These are phyloP conservation scores for Saturnispora quitensis DNA, from an alignment of 805 yeast genomes.

Conservation along the genomic window DNA sequence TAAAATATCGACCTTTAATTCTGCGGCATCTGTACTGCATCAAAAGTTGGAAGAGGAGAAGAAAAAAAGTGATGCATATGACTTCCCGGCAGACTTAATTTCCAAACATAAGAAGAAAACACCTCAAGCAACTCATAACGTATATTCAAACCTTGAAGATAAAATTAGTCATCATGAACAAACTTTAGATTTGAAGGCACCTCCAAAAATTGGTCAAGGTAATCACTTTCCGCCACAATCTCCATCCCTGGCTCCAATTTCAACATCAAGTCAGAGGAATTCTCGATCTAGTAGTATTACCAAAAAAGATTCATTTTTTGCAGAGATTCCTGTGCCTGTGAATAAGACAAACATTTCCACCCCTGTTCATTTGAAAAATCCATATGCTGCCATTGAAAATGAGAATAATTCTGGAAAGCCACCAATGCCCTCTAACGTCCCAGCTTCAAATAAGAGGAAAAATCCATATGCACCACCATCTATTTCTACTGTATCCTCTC, in stretches of 20 bases:
- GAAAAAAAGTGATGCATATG: conserved; percentile 68
- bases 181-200: conserved; percentile 5
- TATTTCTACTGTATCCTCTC: background rate
- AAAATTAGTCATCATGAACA: conserved; percentile 3
- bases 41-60: conserved; percentile 28
- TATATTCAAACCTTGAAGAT: conserved; percentile 23
- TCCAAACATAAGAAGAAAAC: conserved; percentile 31
- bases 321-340: conserved; percentile 40
- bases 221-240: background rate
- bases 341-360: conserved; percentile 4
- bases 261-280: background rate
- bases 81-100: conserved; percentile 54
- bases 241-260: background rate
- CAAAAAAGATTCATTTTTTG: conserved; percentile 36
- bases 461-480: conserved; percentile 13
- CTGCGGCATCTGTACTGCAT: conserved; percentile 8
- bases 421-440: background rate
- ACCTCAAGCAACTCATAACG: conserved; percentile 26
- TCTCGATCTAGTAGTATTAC: background rate
- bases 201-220: background rate
- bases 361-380: conserved; percentile 18
- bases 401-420: conserved; percentile 12
- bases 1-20: background rate
- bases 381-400: conserved; percentile 17
- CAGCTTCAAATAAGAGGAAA: background rate